Evolutionary conservation across 2,329 filamentous ascomycete genomes (phyloP).

Genomic region (Lachnellula subtilissima): DNA sequence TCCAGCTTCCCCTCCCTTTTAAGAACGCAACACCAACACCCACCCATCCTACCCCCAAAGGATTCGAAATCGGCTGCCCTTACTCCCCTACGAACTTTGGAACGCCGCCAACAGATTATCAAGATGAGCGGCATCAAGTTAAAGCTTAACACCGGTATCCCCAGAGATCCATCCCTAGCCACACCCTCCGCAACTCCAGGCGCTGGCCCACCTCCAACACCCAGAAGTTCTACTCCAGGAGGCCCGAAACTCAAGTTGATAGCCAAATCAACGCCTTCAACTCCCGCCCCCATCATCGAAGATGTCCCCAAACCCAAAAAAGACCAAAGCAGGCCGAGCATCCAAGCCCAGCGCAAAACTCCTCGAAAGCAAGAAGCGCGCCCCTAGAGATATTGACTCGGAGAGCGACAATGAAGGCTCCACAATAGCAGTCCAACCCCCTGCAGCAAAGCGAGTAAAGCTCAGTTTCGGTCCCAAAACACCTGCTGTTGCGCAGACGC

Average conservation of each 20-base stretch:
- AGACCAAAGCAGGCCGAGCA: slow-evolving; percentile 56
- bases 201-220: slow-evolving; percentile 10
- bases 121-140: slow-evolving; percentile 27
- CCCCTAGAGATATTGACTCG: slow-evolving; percentile 50
- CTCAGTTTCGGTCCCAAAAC: slow-evolving; percentile 26
- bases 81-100: not conserved
- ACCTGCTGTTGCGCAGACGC: slow-evolving; percentile 5
- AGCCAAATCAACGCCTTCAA: slow-evolving; percentile 23
- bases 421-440: slow-evolving; percentile 23
- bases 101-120: not conserved
- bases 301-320: slow-evolving; percentile 31
- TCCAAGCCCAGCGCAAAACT: slow-evolving; percentile 56
- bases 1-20: not conserved
- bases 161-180: not conserved
- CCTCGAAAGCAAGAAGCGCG: slow-evolving; percentile 53
- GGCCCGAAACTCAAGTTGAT: slow-evolving; percentile 29
- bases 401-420: slow-evolving; percentile 37
- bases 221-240: slow-evolving; percentile 17
- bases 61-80: not conserved
- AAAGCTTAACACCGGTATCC: slow-evolving; percentile 20
- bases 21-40: not conserved
- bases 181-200: not conserved
- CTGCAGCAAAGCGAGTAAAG: slow-evolving; percentile 44
- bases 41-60: not conserved
- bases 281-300: slow-evolving; percentile 14